Evolutionary conservation across 2,329 filamentous ascomycete species (phyloP).

Genomic region (Neofusicoccum umdonicola): DNA sequence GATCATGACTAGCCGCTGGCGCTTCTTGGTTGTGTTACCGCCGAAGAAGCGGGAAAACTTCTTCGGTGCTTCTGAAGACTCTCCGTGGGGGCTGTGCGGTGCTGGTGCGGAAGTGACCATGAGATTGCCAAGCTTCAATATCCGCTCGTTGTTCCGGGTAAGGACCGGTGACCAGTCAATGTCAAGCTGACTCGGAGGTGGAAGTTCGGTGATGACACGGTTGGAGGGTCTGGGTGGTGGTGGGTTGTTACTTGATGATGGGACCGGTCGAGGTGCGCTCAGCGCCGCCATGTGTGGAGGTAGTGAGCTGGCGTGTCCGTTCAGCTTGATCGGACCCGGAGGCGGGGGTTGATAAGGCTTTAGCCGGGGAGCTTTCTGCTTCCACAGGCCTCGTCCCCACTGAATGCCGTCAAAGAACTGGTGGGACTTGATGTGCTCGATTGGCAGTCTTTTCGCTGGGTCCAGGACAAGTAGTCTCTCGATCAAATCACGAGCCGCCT

Average conservation of each 20-base stretch:
- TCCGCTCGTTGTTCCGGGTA: conserved; percentile 86
- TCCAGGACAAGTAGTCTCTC: conserved; percentile 89
- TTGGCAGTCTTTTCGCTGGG: conserved; percentile 75
- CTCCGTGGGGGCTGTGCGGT: conserved; percentile 68
- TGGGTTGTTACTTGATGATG: conserved; percentile 23
- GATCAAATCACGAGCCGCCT: conserved; percentile 81
- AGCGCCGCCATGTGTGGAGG: conserved; percentile 19
- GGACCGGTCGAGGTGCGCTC: conserved; percentile 27
- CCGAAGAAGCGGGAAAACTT: conserved; percentile 94
- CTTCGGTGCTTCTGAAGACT: conserved; percentile 61
- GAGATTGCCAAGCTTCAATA: conserved; percentile 88
- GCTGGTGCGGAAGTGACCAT: conserved; percentile 78
- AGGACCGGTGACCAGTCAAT: conserved; percentile 98
- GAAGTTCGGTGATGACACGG: conserved; percentile 86
- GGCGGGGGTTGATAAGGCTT: conserved; percentile 77
- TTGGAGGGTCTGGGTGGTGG: conserved; percentile 59
- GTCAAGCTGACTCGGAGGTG: conserved; percentile 93
- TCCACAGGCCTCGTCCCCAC: conserved; percentile 86
- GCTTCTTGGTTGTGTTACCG: conserved; percentile 85
- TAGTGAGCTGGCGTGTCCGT: conserved; percentile 34
- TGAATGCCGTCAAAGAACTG: conserved; percentile 86
- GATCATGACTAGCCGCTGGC: conserved; percentile 89
- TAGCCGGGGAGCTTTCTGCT: conserved; percentile 80
- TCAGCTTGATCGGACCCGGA: conserved; percentile 61
- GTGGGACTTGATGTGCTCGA: conserved; percentile 96